Evolutionary conservation across 257 asterid species (phyloP).

Genomic region (Jacaranda mimosifolia): DNA sequence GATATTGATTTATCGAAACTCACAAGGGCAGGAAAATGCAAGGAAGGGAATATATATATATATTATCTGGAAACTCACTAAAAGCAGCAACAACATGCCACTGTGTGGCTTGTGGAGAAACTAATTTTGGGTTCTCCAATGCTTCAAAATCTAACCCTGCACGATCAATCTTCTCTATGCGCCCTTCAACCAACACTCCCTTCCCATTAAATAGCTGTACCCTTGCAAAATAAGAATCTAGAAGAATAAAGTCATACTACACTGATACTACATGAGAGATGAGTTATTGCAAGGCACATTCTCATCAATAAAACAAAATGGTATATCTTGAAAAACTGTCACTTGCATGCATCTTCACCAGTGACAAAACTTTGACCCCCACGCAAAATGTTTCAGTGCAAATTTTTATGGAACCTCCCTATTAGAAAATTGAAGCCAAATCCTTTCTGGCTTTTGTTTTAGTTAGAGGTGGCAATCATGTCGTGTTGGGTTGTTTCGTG

Average conservation of each 20-base stretch:
- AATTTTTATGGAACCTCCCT: not conserved
- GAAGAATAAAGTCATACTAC: constrained; percentile 19
- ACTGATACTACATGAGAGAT: constrained; percentile 21
- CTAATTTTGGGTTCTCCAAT: constrained; percentile 60
- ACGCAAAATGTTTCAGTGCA: not conserved
- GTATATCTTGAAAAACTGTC: not conserved
- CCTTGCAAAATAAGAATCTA: constrained; percentile 59
- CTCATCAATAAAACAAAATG: not conserved
- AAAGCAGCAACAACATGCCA: constrained; percentile 97
- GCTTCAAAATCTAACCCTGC: constrained; percentile 79
- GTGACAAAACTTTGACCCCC: not conserved
- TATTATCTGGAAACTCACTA: constrained; percentile 57
- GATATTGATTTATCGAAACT: not conserved
- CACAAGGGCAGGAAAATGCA: not conserved
- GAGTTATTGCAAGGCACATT: not conserved
- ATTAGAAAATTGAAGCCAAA: not conserved
- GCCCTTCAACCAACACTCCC: constrained; percentile 87
- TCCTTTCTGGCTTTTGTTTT: no score
- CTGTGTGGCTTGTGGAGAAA: constrained; percentile 61
- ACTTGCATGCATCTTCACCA: not conserved
- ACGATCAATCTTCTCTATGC: constrained; percentile 74
- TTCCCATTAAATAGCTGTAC: constrained; percentile 96
- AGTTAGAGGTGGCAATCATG: no score
- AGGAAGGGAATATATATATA: not conserved
- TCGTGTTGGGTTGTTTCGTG: no score